Percentiles rank a stretch among this genome's conserved stretches.
Evolutionary conservation across 768 basidiomycete species (phyloP).

Genomic region (Podaxis sp.): DNA sequence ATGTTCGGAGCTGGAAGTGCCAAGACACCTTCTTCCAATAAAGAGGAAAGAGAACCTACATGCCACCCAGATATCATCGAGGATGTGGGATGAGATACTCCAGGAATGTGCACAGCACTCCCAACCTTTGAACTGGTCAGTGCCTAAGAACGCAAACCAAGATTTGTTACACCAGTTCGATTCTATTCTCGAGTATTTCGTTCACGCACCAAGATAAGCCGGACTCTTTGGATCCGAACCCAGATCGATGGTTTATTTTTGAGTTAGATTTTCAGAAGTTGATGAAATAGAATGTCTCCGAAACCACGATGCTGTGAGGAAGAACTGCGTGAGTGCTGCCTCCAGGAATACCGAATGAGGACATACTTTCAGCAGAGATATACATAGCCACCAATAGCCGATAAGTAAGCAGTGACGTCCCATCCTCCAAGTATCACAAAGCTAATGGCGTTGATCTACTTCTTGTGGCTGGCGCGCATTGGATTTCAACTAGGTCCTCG

Average conservation of each 20-base stretch:
- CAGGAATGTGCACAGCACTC: slow-evolving; percentile 1
- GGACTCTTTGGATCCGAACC: not conserved
- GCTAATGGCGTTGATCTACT: not conserved
- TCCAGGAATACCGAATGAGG: not conserved
- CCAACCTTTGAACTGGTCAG: not conserved
- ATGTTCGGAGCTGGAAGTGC: not conserved
- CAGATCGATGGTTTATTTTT: not conserved
- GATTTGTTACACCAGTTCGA: not conserved
- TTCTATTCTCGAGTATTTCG: not conserved
- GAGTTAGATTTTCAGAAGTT: slow-evolving; percentile 6
- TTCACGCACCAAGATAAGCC: slow-evolving; percentile 1
- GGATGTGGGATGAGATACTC: not conserved
- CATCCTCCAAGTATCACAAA: not conserved
- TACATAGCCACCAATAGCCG: slow-evolving; percentile 1
- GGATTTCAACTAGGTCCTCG: not conserved
- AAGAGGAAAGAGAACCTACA: slow-evolving; percentile 3
- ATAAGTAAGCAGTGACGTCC: not conserved
- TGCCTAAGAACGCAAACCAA: not conserved
- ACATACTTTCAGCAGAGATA: slow-evolving; percentile 2
- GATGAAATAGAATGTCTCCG: not conserved
- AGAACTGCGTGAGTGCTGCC: not conserved
- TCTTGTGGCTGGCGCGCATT: not conserved
- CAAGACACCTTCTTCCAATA: not conserved
- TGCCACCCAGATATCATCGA: not conserved
- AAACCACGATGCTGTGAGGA: not conserved